These are phyloP conservation scores for Coix lacrymajobi DNA, from an alignment of 176 grass and related monocot genomes.

Conservation along the genomic window DNA sequence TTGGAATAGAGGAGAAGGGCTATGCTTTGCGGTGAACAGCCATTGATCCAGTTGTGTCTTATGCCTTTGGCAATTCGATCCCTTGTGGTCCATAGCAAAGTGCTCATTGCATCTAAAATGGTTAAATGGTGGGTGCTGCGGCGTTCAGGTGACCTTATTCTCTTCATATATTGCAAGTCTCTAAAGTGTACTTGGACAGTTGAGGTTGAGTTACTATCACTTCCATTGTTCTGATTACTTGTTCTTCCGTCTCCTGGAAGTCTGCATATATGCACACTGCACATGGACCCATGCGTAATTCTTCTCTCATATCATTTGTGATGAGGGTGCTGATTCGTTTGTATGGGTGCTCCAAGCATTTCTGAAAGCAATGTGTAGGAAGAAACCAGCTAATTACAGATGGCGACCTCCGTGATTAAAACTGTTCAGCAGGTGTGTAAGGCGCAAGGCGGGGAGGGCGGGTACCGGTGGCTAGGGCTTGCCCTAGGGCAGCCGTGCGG, in stretches of 20 bases:
- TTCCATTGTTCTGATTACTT: not conserved
- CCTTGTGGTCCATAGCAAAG: slow-evolving; percentile 8
- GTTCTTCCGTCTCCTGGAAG: not conserved
- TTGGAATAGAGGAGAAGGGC: too few species aligned
- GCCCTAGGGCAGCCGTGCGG: too few species aligned
- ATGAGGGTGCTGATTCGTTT: too few species aligned
- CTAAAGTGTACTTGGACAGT: not conserved
- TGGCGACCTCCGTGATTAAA: too few species aligned
- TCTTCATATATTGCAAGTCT: not conserved
- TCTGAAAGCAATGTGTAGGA: too few species aligned
- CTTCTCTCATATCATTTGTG: not conserved
- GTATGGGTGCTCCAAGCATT: too few species aligned
- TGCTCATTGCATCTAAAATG: not conserved
- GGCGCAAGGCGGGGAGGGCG: too few species aligned
- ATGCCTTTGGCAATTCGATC: not conserved
- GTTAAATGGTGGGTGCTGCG: not conserved
- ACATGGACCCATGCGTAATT: not conserved
- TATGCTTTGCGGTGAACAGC: too few species aligned
- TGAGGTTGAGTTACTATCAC: not conserved
- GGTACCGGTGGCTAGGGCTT: too few species aligned
- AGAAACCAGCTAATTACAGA: too few species aligned
- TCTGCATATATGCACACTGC: not conserved
- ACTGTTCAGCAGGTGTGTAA: too few species aligned
- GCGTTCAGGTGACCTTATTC: slow-evolving; percentile 14
- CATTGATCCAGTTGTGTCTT: too few species aligned